Conservation (phyloP, 495 filamentous ascomycete genomes). For the Penicillium mononematosum region DNA sequence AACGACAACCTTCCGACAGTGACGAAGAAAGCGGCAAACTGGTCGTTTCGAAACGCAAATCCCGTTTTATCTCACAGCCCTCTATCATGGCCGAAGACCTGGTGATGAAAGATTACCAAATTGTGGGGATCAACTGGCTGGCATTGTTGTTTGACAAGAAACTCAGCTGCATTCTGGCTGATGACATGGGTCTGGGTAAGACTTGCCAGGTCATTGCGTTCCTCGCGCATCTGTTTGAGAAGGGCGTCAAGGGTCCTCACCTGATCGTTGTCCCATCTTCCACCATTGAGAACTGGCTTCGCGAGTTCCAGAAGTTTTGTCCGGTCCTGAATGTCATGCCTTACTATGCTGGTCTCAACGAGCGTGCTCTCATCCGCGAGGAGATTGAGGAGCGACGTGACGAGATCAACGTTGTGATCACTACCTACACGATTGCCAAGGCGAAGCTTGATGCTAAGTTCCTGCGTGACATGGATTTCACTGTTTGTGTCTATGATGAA, state of each 20-base stretch:
- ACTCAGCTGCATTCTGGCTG: slow-evolving; percentile 85
- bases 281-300: slow-evolving; percentile 91
- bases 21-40: slow-evolving; percentile 51
- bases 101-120: slow-evolving; percentile 84
- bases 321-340: slow-evolving; percentile 70
- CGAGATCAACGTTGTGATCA: slow-evolving; percentile 80
- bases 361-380: slow-evolving; percentile 64
- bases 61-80: slow-evolving; percentile 65
- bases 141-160: slow-evolving; percentile 72
- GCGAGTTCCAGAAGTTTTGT: slow-evolving; percentile 87
- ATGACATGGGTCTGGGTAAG: slow-evolving; percentile 98
- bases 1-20: slow-evolving; percentile 35
- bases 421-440: slow-evolving; percentile 78
- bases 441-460: slow-evolving; percentile 67
- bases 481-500: slow-evolving; percentile 85
- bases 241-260: slow-evolving; percentile 69
- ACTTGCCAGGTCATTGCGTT: slow-evolving; percentile 96
- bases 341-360: slow-evolving; percentile 71
- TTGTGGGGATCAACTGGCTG: slow-evolving; percentile 95
- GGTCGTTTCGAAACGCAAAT: slow-evolving; percentile 34
- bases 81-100: slow-evolving; percentile 67
- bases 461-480: slow-evolving; percentile 59
- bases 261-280: slow-evolving; percentile 88
- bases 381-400: slow-evolving; percentile 60
- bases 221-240: slow-evolving; percentile 75